phyloP scores from a whole-genome alignment of 2,329 filamentous ascomycete species.

The Rhinocladiella mackenziei region DNA sequence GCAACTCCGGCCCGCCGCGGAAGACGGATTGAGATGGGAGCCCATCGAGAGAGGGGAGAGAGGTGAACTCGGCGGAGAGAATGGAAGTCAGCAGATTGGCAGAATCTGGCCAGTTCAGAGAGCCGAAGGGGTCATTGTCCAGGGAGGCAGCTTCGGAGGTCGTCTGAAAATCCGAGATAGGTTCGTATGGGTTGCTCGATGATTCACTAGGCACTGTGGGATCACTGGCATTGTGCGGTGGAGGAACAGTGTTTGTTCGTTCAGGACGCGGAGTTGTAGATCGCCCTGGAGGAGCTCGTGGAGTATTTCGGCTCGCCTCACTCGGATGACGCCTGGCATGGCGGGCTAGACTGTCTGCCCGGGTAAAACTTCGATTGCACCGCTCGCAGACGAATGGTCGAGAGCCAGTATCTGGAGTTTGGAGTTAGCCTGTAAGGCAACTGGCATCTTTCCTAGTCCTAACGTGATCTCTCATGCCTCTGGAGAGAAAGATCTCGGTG shows the following conservation, averaged over 20 bases:
- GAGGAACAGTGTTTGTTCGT: too few relatives aligned
- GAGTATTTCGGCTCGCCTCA: not conserved
- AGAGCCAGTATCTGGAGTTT: conserved; percentile 8
- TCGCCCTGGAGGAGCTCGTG: too few relatives aligned
- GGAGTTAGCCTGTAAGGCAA: not conserved
- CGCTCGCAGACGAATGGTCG: conserved; percentile 11
- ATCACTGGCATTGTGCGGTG: too few relatives aligned
- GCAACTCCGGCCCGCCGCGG: not conserved
- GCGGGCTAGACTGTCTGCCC: conserved; percentile 10
- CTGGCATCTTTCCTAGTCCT: not conserved
- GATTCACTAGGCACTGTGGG: too few relatives aligned
- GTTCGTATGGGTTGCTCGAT: too few relatives aligned
- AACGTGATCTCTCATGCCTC: conserved; percentile 17
- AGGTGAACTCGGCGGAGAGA: conserved; percentile 11
- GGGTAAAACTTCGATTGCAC: conserved; percentile 6
- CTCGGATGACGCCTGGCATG: conserved; percentile 7
- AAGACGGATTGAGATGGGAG: conserved; percentile 12
- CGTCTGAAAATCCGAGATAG: not conserved
- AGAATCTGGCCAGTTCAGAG: conserved; percentile 17
- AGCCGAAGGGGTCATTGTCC: not conserved
- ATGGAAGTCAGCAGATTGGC: conserved; percentile 13
- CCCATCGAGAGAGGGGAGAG: conserved; percentile 8
- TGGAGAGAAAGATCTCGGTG: too few relatives aligned
- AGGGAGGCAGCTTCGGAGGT: not conserved
- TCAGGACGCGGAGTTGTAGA: too few relatives aligned